phyloP scores from a whole-genome alignment of 2,329 filamentous ascomycete genomes.

The Rutstroemia sp. region DNA sequence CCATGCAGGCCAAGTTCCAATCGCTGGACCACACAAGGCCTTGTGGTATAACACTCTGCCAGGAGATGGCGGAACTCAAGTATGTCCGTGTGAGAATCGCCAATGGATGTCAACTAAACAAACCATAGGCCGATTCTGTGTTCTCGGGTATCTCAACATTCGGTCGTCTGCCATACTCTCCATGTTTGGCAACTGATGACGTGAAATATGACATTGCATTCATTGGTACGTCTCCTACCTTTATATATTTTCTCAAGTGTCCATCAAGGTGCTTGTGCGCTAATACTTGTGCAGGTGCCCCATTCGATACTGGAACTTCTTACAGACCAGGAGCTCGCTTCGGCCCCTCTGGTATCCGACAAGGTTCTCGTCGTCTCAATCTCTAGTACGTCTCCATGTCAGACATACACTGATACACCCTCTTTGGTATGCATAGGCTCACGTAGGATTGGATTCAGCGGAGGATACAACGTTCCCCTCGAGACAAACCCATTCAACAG shows the following conservation, averaged over 20 bases:
- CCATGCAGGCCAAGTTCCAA: constrained; percentile 54
- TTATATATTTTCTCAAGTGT: constrained; percentile 5
- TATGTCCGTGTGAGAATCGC: constrained; percentile 30
- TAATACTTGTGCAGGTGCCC: constrained; percentile 48
- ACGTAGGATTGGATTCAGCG: constrained; percentile 46
- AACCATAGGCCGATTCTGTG: constrained; percentile 67
- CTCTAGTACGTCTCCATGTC: constrained; percentile 59
- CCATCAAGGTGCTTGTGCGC: constrained; percentile 1
- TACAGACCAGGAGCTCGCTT: constrained; percentile 81
- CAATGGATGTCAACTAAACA: constrained; percentile 6
- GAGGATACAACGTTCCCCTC: constrained; percentile 80
- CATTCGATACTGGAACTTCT: constrained; percentile 80
- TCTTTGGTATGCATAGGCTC: constrained; percentile 30
- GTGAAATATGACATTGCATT: constrained; percentile 81
- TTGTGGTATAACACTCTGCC: constrained; percentile 80
- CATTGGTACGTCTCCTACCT: constrained; percentile 47
- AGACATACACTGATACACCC: constrained; percentile 18
- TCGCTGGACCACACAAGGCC: constrained; percentile 58
- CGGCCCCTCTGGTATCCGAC: constrained; percentile 75
- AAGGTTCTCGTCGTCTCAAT: constrained; percentile 78
- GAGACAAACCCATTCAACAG: constrained; percentile 73
- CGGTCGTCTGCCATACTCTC: constrained; percentile 68
- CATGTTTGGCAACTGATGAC: constrained; percentile 62
- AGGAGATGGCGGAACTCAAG: constrained; percentile 78
- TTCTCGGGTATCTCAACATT: constrained; percentile 87